Evolutionary conservation across 257 asterid genomes (phyloP).

Genomic region (Leonotis leonurus): DNA sequence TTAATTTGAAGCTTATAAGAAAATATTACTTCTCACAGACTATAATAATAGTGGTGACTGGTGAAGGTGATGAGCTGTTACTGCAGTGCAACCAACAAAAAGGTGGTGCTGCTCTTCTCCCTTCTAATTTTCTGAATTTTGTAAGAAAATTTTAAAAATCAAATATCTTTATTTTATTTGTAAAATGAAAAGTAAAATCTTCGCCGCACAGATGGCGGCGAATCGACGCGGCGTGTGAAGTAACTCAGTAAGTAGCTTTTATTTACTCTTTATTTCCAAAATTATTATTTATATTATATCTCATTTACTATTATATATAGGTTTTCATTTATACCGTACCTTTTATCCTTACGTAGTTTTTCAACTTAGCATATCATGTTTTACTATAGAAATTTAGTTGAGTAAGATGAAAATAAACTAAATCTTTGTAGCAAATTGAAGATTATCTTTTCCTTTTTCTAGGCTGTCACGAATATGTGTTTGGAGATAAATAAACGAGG

Average conservation of each 20-base stretch:
- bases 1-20: neutral
- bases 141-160: too few species aligned
- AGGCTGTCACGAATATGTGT: neutral
- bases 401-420: neutral
- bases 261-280: too few species aligned
- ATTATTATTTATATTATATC: too few species aligned
- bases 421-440: too few species aligned
- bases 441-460: neutral
- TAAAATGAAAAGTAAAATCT: neutral
- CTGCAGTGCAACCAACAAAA: neutral
- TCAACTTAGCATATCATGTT: too few species aligned
- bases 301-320: too few species aligned
- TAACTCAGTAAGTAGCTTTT: neutral
- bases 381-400: neutral
- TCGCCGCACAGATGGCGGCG: slow-evolving; percentile 10
- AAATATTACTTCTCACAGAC: too few species aligned
- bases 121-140: neutral
- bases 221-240: neutral
- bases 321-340: too few species aligned
- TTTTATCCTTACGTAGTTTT: too few species aligned
- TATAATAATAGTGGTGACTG: slow-evolving; percentile 7
- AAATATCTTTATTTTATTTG: too few species aligned
- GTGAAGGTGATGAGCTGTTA: slow-evolving; percentile 24
- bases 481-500: neutral
- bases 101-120: neutral